phyloP scores from a whole-genome alignment of 768 basidiomycete genomes.

The Gelatoporia subvermispora region DNA sequence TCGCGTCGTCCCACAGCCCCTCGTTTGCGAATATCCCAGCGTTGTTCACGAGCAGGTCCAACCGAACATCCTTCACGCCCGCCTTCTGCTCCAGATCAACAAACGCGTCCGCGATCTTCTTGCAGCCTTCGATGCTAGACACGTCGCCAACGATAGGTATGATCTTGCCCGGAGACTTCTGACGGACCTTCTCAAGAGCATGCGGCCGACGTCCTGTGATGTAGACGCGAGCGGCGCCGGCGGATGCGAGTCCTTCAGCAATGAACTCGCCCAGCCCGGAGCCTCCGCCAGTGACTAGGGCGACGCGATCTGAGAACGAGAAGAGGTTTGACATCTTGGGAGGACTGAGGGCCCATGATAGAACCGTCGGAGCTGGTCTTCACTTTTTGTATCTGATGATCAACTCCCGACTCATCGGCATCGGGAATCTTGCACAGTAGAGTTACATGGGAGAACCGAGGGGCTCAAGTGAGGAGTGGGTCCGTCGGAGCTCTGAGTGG shows the following conservation, averaged over 20 bases:
- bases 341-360: too few relatives aligned
- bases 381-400: too few relatives aligned
- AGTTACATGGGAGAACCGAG: too few relatives aligned
- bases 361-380: too few relatives aligned
- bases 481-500: too few relatives aligned
- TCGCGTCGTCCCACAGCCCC: constrained; percentile 6
- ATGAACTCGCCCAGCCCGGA: constrained; percentile 18
- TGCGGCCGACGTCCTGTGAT: constrained; percentile 12
- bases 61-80: constrained; percentile 1
- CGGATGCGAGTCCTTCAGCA: constrained; percentile 11
- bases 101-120: constrained; percentile 4
- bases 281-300: constrained; percentile 20
- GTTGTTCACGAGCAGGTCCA: constrained; percentile 11
- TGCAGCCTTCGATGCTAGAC: constrained; percentile 9
- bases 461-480: too few relatives aligned
- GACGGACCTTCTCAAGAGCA: constrained; percentile 2
- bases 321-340: background rate
- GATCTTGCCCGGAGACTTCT: background rate
- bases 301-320: constrained; percentile 13
- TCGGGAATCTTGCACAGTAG: too few relatives aligned
- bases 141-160: constrained; percentile 13
- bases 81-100: constrained; percentile 6
- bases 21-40: constrained; percentile 8
- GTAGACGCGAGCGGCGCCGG: constrained; percentile 12
- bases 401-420: too few relatives aligned